phyloP scores from a whole-genome alignment of 2,329 filamentous ascomycete species.

The Colletotrichum tamarilloi region DNA sequence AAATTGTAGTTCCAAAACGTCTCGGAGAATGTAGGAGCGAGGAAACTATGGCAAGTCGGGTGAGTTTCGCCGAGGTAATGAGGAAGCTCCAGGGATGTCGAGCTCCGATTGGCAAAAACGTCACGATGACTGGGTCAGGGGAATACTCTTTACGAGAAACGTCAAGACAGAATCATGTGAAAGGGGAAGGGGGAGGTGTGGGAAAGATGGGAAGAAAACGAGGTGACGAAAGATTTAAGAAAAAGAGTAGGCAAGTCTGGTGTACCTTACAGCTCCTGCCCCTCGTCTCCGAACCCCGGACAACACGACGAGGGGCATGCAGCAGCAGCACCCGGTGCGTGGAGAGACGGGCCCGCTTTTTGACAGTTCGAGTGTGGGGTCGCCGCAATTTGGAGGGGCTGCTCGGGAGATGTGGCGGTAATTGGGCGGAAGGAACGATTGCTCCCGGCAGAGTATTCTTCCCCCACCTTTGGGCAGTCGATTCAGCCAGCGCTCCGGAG shows the following conservation, averaged over 20 bases:
- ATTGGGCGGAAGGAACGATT: conserved; percentile 20
- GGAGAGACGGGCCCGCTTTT: conserved; percentile 11
- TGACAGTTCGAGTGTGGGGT: conserved; percentile 17
- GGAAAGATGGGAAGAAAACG: background rate
- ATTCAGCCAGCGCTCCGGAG: conserved; percentile 2
- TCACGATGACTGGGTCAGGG: background rate
- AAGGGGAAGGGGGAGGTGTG: background rate
- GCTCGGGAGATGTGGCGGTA: conserved; percentile 33
- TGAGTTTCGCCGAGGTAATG: conserved; percentile 2
- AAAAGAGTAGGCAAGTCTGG: background rate
- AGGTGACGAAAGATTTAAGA: background rate
- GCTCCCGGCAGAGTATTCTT: conserved; percentile 33
- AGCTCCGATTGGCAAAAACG: background rate
- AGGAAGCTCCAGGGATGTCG: background rate
- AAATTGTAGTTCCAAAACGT: no score
- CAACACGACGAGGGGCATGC: conserved; percentile 26
- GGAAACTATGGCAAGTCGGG: background rate
- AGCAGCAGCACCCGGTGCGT: conserved; percentile 9
- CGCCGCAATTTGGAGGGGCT: conserved; percentile 16
- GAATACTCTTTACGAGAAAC: background rate
- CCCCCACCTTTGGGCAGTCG: conserved; percentile 1
- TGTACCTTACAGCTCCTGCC: conserved; percentile 23
- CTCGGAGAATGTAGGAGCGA: conserved; percentile 14
- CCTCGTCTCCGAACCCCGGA: conserved; percentile 32
- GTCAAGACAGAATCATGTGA: background rate